Percentiles rank a stretch among this genome's conserved stretches.
phyloP scores from a whole-genome alignment of 345 rosid species.

The Cochlearia excelsa region DNA sequence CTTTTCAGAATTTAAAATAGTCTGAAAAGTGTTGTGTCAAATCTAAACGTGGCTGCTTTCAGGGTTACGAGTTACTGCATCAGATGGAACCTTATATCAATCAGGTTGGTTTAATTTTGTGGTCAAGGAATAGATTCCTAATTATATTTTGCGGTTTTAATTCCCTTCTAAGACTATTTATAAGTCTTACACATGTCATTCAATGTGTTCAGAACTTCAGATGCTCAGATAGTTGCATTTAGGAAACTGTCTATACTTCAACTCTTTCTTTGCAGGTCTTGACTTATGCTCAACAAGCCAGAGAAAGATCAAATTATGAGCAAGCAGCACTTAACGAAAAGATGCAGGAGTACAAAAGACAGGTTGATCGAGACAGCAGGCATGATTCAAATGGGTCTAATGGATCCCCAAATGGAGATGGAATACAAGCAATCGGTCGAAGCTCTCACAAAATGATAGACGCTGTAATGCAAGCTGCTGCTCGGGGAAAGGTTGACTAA shows the following conservation, averaged over 20 bases:
- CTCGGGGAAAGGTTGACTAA: slow-evolving; percentile 80
- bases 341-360: slow-evolving; percentile 96
- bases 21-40: slow-evolving; percentile 29
- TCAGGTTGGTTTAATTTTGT: slow-evolving; percentile 53
- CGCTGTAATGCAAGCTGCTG: slow-evolving; percentile 97
- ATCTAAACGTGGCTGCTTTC: slow-evolving; percentile 28
- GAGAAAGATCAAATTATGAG: slow-evolving; percentile 95
- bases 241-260: background rate
- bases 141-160: background rate
- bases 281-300: slow-evolving; percentile 94
- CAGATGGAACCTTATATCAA: slow-evolving; percentile 98
- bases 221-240: no score
- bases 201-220: background rate
- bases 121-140: no score
- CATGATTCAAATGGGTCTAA: slow-evolving; percentile 74
- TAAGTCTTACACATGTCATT: slow-evolving; percentile 4
- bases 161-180: slow-evolving; percentile 3
- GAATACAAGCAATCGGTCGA: slow-evolving; percentile 88
- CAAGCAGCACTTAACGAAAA: slow-evolving; percentile 91
- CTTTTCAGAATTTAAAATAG: slow-evolving; percentile 13
- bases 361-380: slow-evolving; percentile 92
- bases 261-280: slow-evolving; percentile 56
- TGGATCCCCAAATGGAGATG: slow-evolving; percentile 97
- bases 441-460: slow-evolving; percentile 99
- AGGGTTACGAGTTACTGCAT: slow-evolving; percentile 97